Evolutionary conservation across 2,329 filamentous ascomycete species (phyloP).

Genomic region (Fusarium bulbicola): DNA sequence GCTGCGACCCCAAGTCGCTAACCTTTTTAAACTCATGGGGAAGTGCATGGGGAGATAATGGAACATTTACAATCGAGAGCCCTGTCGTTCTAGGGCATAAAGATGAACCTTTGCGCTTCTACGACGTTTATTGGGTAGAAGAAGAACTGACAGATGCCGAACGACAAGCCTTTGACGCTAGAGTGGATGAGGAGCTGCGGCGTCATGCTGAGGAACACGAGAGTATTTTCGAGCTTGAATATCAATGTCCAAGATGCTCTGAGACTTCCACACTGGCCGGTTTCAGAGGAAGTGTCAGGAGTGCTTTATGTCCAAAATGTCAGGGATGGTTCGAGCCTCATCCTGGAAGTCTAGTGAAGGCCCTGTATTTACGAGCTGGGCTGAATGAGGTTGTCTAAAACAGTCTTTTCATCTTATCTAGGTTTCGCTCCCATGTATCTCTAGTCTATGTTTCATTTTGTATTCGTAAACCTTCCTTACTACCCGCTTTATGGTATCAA

Average conservation of each 20-base stretch:
- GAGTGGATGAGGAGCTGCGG: not conserved
- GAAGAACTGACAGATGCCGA: fast-evolving
- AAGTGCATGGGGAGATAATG: not conserved
- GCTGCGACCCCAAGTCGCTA: not conserved
- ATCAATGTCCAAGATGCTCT: not conserved
- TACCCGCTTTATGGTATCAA: conserved; percentile 22
- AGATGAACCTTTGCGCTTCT: not conserved
- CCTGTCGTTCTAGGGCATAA: not conserved
- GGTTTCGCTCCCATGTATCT: fast-evolving
- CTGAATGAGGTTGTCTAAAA: not conserved
- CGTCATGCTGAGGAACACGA: not conserved
- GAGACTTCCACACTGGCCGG: fast-evolving
- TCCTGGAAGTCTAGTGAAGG: not conserved
- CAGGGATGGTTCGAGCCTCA: not conserved
- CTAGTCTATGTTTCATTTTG: not conserved
- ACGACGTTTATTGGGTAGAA: not conserved
- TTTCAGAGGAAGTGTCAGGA: not conserved
- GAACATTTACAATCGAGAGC: fast-evolving
- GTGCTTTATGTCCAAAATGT: not conserved
- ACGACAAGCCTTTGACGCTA: not conserved
- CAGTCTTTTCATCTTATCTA: too few relatives aligned
- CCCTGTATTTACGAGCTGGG: not conserved
- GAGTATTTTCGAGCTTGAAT: not conserved
- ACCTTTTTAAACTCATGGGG: not conserved
- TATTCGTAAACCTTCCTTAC: conserved; percentile 18